Conservation (phyloP, 768 basidiomycete genomes). For the Leccinum aurantiacum region DNA sequence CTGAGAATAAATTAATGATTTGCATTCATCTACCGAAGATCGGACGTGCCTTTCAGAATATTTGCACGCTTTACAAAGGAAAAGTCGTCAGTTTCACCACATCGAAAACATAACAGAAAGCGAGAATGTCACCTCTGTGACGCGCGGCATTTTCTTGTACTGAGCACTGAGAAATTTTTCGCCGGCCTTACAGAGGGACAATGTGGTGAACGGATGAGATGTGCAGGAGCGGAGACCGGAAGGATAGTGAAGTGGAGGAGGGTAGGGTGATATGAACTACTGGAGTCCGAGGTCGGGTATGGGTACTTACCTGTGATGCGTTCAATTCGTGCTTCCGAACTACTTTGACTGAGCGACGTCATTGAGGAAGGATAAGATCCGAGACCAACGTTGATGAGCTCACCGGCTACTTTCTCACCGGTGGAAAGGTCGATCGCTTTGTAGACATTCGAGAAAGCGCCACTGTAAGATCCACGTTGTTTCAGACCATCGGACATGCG, state of each 20-base stretch:
- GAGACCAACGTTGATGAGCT: constrained; percentile 13
- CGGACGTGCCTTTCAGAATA: constrained; percentile 79
- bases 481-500: constrained; percentile 7
- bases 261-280: constrained; percentile 29
- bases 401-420: constrained; percentile 81
- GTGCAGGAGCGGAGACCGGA: constrained; percentile 20
- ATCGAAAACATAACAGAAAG: constrained; percentile 21
- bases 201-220: constrained; percentile 18
- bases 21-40: background rate
- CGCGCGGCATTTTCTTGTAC: constrained; percentile 97
- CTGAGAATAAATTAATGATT: constrained; percentile 39
- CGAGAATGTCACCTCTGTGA: constrained; percentile 79
- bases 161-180: constrained; percentile 91
- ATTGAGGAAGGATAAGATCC: constrained; percentile 6
- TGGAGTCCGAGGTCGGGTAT: constrained; percentile 19
- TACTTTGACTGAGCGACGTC: constrained; percentile 68
- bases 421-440: constrained; percentile 78
- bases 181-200: constrained; percentile 62
- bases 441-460: constrained; percentile 99
- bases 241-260: constrained; percentile 16
- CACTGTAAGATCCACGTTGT: constrained; percentile 45
- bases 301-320: constrained; percentile 77
- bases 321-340: constrained; percentile 93
- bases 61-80: constrained; percentile 75
- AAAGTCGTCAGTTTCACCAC: constrained; percentile 19